Base-by-base conservation (phyloP, 1,139 yeast species). In the Yamadazyma sp. region DNA sequence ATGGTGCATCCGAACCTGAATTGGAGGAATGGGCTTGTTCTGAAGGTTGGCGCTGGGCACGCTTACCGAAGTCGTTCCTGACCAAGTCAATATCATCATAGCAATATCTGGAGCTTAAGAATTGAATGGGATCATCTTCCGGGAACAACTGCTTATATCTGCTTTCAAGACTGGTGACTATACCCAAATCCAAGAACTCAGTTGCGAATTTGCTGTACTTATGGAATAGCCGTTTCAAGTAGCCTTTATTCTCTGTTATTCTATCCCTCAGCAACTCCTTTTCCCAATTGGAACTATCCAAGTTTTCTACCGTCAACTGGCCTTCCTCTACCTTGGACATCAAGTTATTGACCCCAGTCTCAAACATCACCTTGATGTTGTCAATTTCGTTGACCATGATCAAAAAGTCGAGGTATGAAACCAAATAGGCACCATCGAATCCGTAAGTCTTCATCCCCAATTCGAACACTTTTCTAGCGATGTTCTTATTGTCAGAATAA, bases 301-400 rank as follows among this genome's bases (percentile, higher is more conserved):
- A 34, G 42, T 51, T 51, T 38, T 59, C 57, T 6, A 38, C 11
- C 12, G 35, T 30, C 9, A 26, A 16, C 9, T 53, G 48, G 8
- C 49, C 50, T 41, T 61, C 56, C 4, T 64, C 56, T 17, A 69
- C 62, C 36, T 65, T 75, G 40, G 66, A 67, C 14, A 67, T 55
- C 28, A 71, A 54, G 43, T 60, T 64, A 5, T 74, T 62, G 39
- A 67, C 65, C 1, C 75, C 65, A 12, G 64, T 58, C 61, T 92
- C 98, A 57, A 92, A 84, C 33, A 88, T 71, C 10, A 89, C 88
- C 49, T 92, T 81, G 14, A 91, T 87, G 53, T 84, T 87, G 25
- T 87, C 84, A 42, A 83, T 84, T 58, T 89, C 96, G 57, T 85
- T 85, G 29, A 77, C 74, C 49, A 75, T 66, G 27, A 88, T 77